Base-by-base conservation (phyloP, 345 rosid genomes). In the Dipteronia sinensis region DNA sequence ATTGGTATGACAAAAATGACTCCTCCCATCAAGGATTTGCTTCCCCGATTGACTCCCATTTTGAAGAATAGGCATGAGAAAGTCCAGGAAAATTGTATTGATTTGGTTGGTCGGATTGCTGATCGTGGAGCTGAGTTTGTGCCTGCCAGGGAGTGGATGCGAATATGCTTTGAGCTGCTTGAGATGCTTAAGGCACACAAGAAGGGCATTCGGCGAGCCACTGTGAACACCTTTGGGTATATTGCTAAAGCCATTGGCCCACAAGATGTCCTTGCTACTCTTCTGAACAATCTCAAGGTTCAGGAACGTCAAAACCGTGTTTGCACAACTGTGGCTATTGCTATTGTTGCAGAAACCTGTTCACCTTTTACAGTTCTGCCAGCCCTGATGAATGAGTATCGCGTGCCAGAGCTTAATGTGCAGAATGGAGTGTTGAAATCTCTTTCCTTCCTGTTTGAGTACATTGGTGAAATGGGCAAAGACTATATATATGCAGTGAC, bases 161-260 rank as follows among this genome's bases (percentile, higher is more conserved):
- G 98, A 85, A 96, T 96, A 42, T 94, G 98, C 82, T 96, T 96
- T 70, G 99, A 96, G 90, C 95, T 96, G 64, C 95, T 96, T 9
- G 99, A 96, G 87, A 96, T 96, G 99, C 98, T 96, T n/a, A 94
- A 96, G 76, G 99, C 99, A 53, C 99, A 96, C 88, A 96, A 96
- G 85, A 96, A 96, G 87, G 99, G 99, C 51, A 94, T 97, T 64
- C 90, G 99, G 0, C 88, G 99, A 77, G 98, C 99, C 38, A 94
- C 98, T 0, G 99, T 97, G 73, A 97, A 97, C 81, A 97, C 99
- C 31, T 96, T 97, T 34, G 99, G 99, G 66, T 97, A 97, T 76
- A 97, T 97, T 11, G 99, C 99, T 9, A 97, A 94, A 86, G 99
- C 99, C 82, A 97, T 97, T 80, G 99, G 99, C 7, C 99, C 99